Base-by-base conservation (phyloP, 2,329 filamentous ascomycete genomes). In the Sporothrix inflata region DNA sequence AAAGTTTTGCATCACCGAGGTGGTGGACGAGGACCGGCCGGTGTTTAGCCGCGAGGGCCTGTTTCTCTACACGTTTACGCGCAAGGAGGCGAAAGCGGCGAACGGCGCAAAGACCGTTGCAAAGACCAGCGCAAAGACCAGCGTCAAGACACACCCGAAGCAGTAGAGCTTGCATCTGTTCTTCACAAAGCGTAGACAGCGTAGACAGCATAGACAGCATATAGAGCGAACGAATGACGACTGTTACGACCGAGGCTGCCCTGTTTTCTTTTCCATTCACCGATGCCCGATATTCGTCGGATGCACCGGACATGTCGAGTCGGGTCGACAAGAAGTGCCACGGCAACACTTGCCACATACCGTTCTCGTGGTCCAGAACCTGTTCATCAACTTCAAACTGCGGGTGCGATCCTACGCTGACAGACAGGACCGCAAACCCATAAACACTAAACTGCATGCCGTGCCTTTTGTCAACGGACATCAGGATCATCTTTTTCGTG, bases 1-100 rank as follows among this genome's bases (percentile, higher is more conserved):
- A 81, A 81, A 84, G 47, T 94, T 94, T 78, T 77, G 82, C 16
- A 86, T 93, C 21, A 84, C 85, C 47, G 89, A 91, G 77, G 80
- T 92, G 49, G 82, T 83, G 60, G 90, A 92, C 76, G 86, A 90
- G 73, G 88, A 90, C 74, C 82, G 85, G 38, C 82, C 85, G 1
- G 80, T 85, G 2, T 91, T 90, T 77, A 85, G 84, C 74, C 84
- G 88, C 63, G 83, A 90, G 75, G 83, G 83, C 1, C 80, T 92
- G 27, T 91, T 90, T 77, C 83, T 92, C 70, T 91, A 89, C 77
- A 84, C 86, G 12, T 86, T 91, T 74, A 84, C 81, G 72, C 83
- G 81, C 75, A 84, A 83, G 73, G 65, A 53, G 60, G 70, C 67
- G 16, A 66, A 69, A 27, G 14, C 16, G 7, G 40, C 5, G 19